Conservation (phyloP, 192 early-diverging fungal genomes). For the Coemansia sp. region DNA sequence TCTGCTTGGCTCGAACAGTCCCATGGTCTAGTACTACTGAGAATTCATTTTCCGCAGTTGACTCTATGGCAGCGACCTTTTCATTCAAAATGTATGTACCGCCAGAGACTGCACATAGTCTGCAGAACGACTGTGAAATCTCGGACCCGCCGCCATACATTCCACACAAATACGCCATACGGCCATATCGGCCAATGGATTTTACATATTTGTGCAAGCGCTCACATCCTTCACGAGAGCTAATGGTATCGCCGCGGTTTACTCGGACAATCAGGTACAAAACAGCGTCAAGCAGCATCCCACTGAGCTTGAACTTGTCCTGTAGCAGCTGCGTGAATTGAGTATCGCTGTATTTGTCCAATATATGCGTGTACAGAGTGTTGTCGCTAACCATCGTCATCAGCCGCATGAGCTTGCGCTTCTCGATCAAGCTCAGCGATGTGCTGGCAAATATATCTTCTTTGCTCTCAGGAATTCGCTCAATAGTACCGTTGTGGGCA, state of each 20-base stretch:
- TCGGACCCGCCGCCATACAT: constrained; percentile 90
- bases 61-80: constrained; percentile 30
- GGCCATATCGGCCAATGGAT: constrained; percentile 85
- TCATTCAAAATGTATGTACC: constrained; percentile 84
- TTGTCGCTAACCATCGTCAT: constrained; percentile 62
- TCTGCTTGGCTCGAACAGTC: constrained; percentile 39
- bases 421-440: constrained; percentile 75
- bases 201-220: constrained; percentile 65
- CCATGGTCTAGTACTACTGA: constrained; percentile 43
- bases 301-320: constrained; percentile 60
- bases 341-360: constrained; percentile 25
- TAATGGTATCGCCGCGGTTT: constrained; percentile 14
- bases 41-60: constrained; percentile 17
- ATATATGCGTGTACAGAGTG: constrained; percentile 9
- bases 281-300: constrained; percentile 63
- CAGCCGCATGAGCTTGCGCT: constrained; percentile 89
- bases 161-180: constrained; percentile 75
- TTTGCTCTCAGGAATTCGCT: constrained; percentile 82
- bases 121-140: constrained; percentile 87
- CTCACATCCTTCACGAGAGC: constrained; percentile 65
- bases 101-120: constrained; percentile 86
- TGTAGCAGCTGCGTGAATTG: constrained; percentile 47
- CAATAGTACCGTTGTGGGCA: constrained; percentile 45
- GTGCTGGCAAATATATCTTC: constrained; percentile 88
- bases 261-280: constrained; percentile 63